Evolutionary conservation across 2,329 filamentous ascomycete genomes (phyloP), one percentile per base, ranked within the genome.

Genomic region (Davidsoniella neocaledoniae): DNA sequence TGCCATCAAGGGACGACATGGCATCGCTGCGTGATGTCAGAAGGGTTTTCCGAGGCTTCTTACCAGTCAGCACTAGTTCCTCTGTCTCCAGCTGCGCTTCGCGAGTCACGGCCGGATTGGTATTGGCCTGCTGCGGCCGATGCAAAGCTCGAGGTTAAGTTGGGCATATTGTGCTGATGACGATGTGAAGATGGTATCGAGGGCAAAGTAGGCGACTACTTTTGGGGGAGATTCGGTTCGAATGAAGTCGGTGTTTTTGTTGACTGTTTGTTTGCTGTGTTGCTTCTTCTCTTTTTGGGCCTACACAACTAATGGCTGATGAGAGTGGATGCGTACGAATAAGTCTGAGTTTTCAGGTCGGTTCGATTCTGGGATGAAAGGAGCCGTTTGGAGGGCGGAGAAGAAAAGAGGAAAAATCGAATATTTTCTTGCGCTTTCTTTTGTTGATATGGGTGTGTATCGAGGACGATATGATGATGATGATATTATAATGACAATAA

Each of bases 101-200:
- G 73, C 58, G 69, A 63, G 64, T 75, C 76, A 63, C 72, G 76
- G 66, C 37, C 43, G 38, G 63, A 78, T 63, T 71, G 68, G 59
- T 73, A 79, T 65, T 85, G 82, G 65, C 83, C 83, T 63, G 83
- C 83, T 58, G 83, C 83, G 60, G 83, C 83, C 62, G 83, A 86
- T 63, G 83, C 83, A 68, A 88, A 88, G 72, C 81, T 87, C 59
- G 83, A 86, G 60, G 82, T 79, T 65, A 86, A 75, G 69, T 83
- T 80, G 63, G 79, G 77, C 69, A 81, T 76, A 82, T 21, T 21
- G 86, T 73, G 53, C 55, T 65, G 57, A 57, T 44, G 39, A 48
- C 21, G 21, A 21, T 33, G 26, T 26, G 29, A 42, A 19, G 47
- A 25, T 36, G 44, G 53, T 16, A 25, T 16, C 36, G 16, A 8